These are phyloP conservation scores for Pisolithus microcarpus DNA, from an alignment of 768 basidiomycete genomes.

Conservation along the genomic window DNA sequence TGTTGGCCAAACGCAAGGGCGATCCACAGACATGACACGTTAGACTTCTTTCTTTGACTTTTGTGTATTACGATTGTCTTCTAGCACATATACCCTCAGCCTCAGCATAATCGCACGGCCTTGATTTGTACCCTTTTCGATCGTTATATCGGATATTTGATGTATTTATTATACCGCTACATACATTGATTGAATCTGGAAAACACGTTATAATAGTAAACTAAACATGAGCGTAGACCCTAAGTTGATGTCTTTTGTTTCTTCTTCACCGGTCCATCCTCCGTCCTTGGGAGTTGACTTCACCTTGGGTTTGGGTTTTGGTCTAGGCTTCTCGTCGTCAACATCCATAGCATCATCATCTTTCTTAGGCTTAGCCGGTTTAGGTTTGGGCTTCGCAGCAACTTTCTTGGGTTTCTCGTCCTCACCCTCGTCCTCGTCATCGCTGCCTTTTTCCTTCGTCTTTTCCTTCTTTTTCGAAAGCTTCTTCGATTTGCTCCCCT, in stretches of 20 bases:
- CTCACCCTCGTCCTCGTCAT: constrained; percentile 30
- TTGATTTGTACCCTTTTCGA: neutral
- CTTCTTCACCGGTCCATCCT: constrained; percentile 63
- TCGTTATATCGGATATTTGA: neutral
- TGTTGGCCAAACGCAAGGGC: constrained; percentile 52
- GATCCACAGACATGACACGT: constrained; percentile 5
- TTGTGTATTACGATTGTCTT: neutral
- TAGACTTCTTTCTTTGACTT: neutral
- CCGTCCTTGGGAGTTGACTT: constrained; percentile 29
- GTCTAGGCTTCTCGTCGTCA: constrained; percentile 32
- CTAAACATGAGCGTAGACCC: neutral
- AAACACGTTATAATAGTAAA: neutral
- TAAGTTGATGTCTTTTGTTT: constrained; percentile 55
- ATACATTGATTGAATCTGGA: constrained; percentile 1
- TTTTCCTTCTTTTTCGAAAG: constrained; percentile 39
- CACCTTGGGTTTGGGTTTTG: constrained; percentile 37
- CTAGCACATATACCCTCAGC: neutral
- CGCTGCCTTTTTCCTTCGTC: constrained; percentile 35
- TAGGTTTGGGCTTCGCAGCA: constrained; percentile 36
- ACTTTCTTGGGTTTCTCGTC: constrained; percentile 44
- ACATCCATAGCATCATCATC: constrained; percentile 45
- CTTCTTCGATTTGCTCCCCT: constrained; percentile 31
- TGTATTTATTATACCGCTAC: constrained; percentile 1
- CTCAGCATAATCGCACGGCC: neutral
- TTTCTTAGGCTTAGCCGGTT: constrained; percentile 34